A percentile compares a stretch with the other conserved stretches of the same genome.
Evolutionary conservation across 345 rosid species (phyloP).

Genomic region (Dimocarpus longan): DNA sequence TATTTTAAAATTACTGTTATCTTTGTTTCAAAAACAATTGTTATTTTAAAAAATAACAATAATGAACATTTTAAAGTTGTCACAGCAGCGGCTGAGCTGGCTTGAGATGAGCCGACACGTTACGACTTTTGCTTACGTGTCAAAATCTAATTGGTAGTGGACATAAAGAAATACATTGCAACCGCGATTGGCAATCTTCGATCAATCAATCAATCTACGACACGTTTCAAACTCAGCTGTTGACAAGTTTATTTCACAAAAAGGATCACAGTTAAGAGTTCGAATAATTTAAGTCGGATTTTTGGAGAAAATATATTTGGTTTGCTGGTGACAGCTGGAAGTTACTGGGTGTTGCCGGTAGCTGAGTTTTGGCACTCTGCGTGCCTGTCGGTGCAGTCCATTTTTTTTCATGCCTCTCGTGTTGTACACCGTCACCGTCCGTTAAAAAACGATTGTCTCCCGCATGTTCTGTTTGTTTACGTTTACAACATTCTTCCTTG

Average conservation of each 20-base stretch:
- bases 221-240: slow-evolving; percentile 2
- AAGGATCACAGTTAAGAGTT: not conserved
- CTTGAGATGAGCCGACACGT: slow-evolving; percentile 1
- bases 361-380: slow-evolving; percentile 8
- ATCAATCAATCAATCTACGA: not conserved
- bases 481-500: no score
- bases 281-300: no score
- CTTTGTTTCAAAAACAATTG: no score
- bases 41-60: no score
- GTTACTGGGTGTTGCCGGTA: slow-evolving; percentile 45
- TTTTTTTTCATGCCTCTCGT: not conserved
- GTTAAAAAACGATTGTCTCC: no score
- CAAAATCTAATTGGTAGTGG: not conserved
- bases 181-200: not conserved
- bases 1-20: not conserved
- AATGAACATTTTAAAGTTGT: no score
- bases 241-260: slow-evolving; percentile 3
- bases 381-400: slow-evolving; percentile 51
- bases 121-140: slow-evolving; percentile 11
- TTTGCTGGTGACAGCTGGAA: slow-evolving; percentile 39
- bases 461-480: no score
- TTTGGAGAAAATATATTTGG: not conserved
- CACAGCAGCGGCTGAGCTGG: not conserved
- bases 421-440: no score
- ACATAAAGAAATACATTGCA: fast-evolving